phyloP scores from a whole-genome alignment of 2,329 filamentous ascomycete genomes.

The Tolypocladium cylindrosporum region DNA sequence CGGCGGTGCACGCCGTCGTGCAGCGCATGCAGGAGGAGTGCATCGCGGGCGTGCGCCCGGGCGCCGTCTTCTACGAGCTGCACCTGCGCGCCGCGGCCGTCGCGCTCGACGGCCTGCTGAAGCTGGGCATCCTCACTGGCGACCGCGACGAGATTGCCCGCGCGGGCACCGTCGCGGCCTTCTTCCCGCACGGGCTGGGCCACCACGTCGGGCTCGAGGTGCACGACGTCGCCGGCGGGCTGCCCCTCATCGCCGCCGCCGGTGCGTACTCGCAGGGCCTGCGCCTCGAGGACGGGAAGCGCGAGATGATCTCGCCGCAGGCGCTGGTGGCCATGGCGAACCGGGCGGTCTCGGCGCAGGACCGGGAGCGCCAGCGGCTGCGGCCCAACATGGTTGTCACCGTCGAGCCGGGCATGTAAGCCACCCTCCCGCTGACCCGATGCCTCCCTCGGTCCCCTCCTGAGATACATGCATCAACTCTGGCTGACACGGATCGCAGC shows the following conservation, averaged over 20 bases:
- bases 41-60: conserved; percentile 58
- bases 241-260: conserved; percentile 21
- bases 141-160: conserved; percentile 45
- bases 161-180: conserved; percentile 46
- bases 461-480: neutral
- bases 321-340: conserved; percentile 20
- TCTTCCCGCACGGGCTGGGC: conserved; percentile 57
- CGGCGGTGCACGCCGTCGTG: conserved; percentile 68
- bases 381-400: conserved; percentile 61
- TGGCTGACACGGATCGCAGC: conserved; percentile 23
- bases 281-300: conserved; percentile 26
- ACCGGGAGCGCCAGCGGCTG: conserved; percentile 30
- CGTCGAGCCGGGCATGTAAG: conserved; percentile 64
- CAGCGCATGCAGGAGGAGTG: conserved; percentile 71
- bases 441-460: no score
- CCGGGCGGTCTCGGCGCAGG: conserved; percentile 10
- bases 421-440: conserved; percentile 1
- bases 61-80: conserved; percentile 59
- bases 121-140: conserved; percentile 61
- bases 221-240: conserved; percentile 43
- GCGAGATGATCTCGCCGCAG: conserved; percentile 28
- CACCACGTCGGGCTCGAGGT: conserved; percentile 58
- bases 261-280: conserved; percentile 12
- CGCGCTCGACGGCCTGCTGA: conserved; percentile 59
- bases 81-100: conserved; percentile 65